Percentiles rank a stretch among this genome's conserved stretches.
Evolutionary conservation across 345 rosid species (phyloP).

Genomic region (Murraya koenigii): DNA sequence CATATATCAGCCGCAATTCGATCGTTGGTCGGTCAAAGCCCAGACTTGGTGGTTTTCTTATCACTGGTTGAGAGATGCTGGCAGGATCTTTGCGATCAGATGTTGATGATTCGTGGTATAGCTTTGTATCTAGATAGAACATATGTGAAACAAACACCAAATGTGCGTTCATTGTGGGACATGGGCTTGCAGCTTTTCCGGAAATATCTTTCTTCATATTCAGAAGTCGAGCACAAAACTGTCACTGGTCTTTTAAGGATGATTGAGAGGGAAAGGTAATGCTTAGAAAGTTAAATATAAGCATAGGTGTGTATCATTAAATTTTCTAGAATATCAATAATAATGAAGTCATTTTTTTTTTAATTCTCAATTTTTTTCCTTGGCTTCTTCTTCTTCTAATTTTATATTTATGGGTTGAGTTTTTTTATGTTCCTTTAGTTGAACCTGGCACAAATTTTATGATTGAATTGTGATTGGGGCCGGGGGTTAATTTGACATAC

Average conservation of each 20-base stretch:
- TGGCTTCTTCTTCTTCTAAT: background rate
- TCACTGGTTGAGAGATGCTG: constrained; percentile 91
- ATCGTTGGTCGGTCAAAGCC: constrained; percentile 90
- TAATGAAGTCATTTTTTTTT: background rate
- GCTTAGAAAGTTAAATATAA: background rate
- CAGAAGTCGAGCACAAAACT: constrained; percentile 93
- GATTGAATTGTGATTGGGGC: background rate
- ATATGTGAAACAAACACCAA: constrained; percentile 84
- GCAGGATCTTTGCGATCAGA: constrained; percentile 94
- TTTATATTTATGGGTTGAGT: background rate
- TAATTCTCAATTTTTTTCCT: background rate
- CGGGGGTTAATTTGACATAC: background rate
- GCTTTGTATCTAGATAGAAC: constrained; percentile 91
- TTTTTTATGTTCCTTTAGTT: background rate
- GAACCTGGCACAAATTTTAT: background rate
- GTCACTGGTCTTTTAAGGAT: constrained; percentile 88
- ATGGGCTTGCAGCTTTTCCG: constrained; percentile 98
- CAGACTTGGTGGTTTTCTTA: constrained; percentile 87
- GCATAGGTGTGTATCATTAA: background rate
- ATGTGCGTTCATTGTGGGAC: constrained; percentile 89
- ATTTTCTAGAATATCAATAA: background rate
- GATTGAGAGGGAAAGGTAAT: constrained; percentile 95
- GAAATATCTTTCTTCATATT: constrained; percentile 74
- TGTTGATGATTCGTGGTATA: constrained; percentile 95
- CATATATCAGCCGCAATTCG: constrained; percentile 74